A percentile compares a stretch with the other conserved stretches of the same genome.
phyloP scores from a whole-genome alignment of 176 grass and related monocot genomes.

The Aegilops umbellulata region DNA sequence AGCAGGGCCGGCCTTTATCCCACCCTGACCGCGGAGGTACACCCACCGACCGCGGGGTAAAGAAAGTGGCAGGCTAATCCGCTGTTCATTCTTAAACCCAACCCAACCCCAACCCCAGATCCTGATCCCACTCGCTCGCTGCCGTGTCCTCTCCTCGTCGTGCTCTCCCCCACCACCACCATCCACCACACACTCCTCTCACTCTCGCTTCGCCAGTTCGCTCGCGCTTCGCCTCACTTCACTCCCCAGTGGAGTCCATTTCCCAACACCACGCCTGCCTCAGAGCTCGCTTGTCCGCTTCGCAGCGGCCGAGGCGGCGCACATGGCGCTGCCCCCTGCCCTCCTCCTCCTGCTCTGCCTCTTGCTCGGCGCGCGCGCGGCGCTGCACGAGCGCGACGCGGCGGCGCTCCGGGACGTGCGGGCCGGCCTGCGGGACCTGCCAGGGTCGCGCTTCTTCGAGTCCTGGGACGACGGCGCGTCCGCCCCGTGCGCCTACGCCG shows the following conservation, averaged over 20 bases:
- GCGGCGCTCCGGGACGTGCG: slow-evolving; percentile 49
- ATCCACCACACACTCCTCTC: background rate
- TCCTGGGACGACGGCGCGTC: slow-evolving; percentile 49
- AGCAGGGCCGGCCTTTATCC: slow-evolving; percentile 16
- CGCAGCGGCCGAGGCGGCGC: slow-evolving; percentile 33
- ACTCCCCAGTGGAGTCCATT: background rate
- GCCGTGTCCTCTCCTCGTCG: background rate
- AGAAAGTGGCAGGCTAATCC: slow-evolving; percentile 20
- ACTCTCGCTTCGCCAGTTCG: background rate
- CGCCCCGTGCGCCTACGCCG: slow-evolving; percentile 57
- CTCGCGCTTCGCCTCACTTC: background rate
- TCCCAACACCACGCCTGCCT: slow-evolving; percentile 22
- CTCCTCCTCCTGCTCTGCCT: background rate
- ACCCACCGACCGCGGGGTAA: slow-evolving; percentile 42
- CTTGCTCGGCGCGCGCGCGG: background rate
- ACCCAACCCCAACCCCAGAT: background rate
- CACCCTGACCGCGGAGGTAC: background rate
- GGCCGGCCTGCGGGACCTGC: slow-evolving; percentile 48
- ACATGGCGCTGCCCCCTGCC: slow-evolving; percentile 41
- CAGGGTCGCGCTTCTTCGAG: slow-evolving; percentile 72
- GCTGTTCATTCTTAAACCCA: slow-evolving; percentile 24
- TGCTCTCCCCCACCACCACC: background rate
- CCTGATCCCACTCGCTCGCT: slow-evolving; percentile 9
- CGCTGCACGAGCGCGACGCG: slow-evolving; percentile 50
- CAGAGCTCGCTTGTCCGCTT: slow-evolving; percentile 29